Evolutionary conservation across 164 flowering plant genomes (phyloP).

Genomic region (Chimonanthus salicifolius): DNA sequence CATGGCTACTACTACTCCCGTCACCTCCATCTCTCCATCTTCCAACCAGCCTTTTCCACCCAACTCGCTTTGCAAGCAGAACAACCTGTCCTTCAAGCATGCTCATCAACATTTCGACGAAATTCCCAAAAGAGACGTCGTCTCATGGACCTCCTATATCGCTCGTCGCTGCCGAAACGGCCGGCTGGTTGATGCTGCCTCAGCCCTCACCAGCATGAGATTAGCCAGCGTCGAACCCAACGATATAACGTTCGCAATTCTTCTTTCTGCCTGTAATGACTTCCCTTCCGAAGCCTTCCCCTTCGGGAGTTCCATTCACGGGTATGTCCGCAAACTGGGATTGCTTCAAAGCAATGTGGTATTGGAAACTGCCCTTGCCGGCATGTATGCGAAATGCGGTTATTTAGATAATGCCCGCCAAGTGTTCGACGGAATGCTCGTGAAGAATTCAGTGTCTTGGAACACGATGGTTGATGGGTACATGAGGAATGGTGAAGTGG

Average conservation of each 20-base stretch:
- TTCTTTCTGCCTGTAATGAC: conserved; percentile 8
- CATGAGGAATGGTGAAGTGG: conserved; percentile 9
- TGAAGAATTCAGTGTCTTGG: conserved; percentile 14
- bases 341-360: conserved; percentile 1
- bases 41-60: not conserved
- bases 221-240: conserved; percentile 8
- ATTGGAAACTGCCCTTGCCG: conserved; percentile 5
- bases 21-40: not conserved
- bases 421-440: conserved; percentile 15
- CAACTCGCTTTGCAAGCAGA: not conserved
- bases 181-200: not conserved
- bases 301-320: conserved; percentile 7
- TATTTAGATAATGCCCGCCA: conserved; percentile 3
- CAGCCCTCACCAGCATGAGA: not conserved
- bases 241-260: conserved; percentile 4
- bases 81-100: not conserved
- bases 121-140: conserved; percentile 7
- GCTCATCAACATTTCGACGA: not conserved
- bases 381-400: conserved; percentile 11
- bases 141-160: conserved; percentile 12
- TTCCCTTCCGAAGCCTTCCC: not conserved
- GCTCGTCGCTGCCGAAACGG: conserved; percentile 12
- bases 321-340: conserved; percentile 2
- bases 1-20: not conserved
- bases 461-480: conserved; percentile 17